phyloP scores from a whole-genome alignment of 495 filamentous ascomycete species.

The Aspergillus wentii region DNA sequence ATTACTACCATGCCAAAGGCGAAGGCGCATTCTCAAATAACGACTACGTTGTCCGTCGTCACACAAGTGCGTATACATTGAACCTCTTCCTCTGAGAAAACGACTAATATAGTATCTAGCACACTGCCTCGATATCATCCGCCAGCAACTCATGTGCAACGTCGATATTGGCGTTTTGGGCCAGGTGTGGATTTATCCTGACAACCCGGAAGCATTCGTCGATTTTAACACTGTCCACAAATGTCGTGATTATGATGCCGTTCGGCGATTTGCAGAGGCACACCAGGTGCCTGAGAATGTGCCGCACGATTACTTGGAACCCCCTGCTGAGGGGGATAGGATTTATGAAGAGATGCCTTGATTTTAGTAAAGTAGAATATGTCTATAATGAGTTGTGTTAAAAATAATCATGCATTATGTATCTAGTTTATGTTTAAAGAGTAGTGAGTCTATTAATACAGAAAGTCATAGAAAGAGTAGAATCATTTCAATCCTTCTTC shows the following conservation, averaged over 20 bases:
- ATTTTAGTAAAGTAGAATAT: background rate
- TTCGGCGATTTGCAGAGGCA: constrained; percentile 45
- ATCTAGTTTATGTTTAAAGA: too few species aligned
- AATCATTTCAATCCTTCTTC: too few species aligned
- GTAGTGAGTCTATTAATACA: too few species aligned
- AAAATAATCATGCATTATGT: too few species aligned
- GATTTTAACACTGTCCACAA: constrained; percentile 53
- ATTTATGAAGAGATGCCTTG: constrained; percentile 36
- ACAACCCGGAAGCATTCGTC: constrained; percentile 39
- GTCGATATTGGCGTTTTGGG: constrained; percentile 47
- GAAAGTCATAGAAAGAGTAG: too few species aligned
- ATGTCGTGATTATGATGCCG: constrained; percentile 51
- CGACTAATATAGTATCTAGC: too few species aligned
- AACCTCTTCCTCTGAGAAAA: background rate
- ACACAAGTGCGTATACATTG: constrained; percentile 34
- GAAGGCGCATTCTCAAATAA: constrained; percentile 46
- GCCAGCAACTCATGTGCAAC: constrained; percentile 54
- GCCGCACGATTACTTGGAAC: constrained; percentile 37
- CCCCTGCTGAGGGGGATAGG: constrained; percentile 28
- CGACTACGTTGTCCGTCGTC: constrained; percentile 41
- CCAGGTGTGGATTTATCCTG: constrained; percentile 46
- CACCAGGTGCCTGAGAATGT: constrained; percentile 38
- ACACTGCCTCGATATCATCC: constrained; percentile 51
- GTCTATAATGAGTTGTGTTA: too few species aligned
- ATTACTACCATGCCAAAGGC: constrained; percentile 45